phyloP scores from a whole-genome alignment of 345 rosid genomes.

The Syzygium aromaticum region DNA sequence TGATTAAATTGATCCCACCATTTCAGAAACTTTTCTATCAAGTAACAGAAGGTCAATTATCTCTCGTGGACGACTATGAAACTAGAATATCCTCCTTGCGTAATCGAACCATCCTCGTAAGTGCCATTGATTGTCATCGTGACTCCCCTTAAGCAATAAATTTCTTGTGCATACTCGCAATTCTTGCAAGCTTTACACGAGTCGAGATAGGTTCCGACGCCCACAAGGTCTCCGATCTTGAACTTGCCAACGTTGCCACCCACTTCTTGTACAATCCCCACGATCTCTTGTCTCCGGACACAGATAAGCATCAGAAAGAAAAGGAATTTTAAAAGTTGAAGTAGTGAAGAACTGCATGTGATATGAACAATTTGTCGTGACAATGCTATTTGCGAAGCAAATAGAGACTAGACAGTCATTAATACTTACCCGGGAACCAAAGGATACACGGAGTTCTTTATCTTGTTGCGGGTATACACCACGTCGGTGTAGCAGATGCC shows the following conservation, averaged over 20 bases:
- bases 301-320: not conserved
- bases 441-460: not conserved
- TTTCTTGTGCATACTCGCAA: conserved; percentile 15
- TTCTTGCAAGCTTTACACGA: conserved; percentile 13
- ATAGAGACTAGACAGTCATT: not conserved
- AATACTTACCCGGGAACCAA: conserved; percentile 4
- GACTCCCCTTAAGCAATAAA: conserved; percentile 12
- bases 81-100: conserved; percentile 33
- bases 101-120: conserved; percentile 26
- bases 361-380: not conserved
- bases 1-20: too few relatives aligned
- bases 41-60: not conserved
- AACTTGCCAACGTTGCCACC: not conserved
- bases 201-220: conserved; percentile 3
- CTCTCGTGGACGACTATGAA: conserved; percentile 23
- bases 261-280: not conserved
- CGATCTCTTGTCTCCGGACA: conserved; percentile 1
- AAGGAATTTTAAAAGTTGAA: not conserved
- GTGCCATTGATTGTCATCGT: conserved; percentile 16
- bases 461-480: not conserved
- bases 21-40: too few relatives aligned
- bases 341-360: not conserved
- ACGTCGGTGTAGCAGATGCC: conserved; percentile 4
- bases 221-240: conserved; percentile 3
- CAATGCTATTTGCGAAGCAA: not conserved